Percentiles rank a stretch among this genome's conserved stretches.
These are phyloP conservation scores for Arthrobotrys iridis DNA, from an alignment of 2,329 filamentous ascomycete species.

Conservation along the genomic window DNA sequence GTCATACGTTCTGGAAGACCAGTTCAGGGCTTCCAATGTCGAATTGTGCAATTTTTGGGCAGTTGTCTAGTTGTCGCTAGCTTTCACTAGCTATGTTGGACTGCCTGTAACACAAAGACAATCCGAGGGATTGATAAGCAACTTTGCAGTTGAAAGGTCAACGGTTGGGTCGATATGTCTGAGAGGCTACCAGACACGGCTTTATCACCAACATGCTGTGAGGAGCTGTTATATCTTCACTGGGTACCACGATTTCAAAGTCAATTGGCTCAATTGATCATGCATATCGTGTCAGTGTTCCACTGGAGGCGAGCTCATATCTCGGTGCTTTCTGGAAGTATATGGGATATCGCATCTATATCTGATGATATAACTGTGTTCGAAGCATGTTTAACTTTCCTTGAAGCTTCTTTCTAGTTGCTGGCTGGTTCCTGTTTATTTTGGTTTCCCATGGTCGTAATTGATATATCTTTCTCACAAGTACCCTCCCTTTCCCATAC, in stretches of 20 bases:
- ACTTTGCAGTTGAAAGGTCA: neutral
- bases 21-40: neutral
- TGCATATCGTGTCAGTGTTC: neutral
- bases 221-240: neutral
- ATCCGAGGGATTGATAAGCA: no score
- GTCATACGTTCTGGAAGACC: neutral
- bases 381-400: neutral
- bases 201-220: conserved; percentile 6
- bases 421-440: neutral
- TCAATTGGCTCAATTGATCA: neutral
- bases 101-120: neutral
- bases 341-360: neutral
- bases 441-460: neutral
- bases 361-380: conserved; percentile 3
- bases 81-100: neutral
- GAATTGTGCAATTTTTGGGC: neutral
- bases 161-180: neutral
- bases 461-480: no score
- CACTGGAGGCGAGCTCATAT: neutral
- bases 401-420: neutral
- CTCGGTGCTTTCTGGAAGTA: neutral
- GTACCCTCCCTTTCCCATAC: no score
- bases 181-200: neutral
- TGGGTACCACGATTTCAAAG: neutral
- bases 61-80: conserved; percentile 2